Evolutionary conservation across 2,329 filamentous ascomycete species (phyloP).

Genomic region (Ophiostoma ips): DNA sequence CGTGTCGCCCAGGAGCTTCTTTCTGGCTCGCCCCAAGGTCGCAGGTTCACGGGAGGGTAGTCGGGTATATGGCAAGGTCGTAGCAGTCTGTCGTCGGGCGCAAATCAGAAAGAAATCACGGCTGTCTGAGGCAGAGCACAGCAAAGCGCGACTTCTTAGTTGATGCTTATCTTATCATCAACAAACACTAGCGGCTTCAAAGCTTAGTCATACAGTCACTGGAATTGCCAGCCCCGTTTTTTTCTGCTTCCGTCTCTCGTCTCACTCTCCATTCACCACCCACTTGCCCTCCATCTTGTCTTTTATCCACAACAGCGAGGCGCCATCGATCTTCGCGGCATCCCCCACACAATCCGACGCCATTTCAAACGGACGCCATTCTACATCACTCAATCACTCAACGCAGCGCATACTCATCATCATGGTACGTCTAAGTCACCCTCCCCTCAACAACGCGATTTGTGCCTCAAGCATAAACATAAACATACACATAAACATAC

Average conservation of each 20-base stretch:
- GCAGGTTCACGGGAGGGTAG: neutral
- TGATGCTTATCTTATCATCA: neutral
- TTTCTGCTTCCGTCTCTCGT: neutral
- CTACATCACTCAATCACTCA: too few species aligned
- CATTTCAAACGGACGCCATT: too few species aligned
- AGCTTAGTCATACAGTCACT: constrained; percentile 1
- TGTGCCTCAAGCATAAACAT: too few species aligned
- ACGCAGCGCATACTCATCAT: too few species aligned
- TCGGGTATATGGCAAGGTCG: neutral
- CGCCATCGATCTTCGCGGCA: too few species aligned
- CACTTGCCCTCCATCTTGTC: neutral
- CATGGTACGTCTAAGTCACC: too few species aligned
- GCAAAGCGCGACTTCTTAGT: neutral
- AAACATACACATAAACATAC: too few species aligned
- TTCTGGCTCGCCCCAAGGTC: neutral
- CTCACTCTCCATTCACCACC: neutral
- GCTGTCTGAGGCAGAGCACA: neutral
- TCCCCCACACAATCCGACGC: too few species aligned
- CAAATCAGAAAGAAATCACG: neutral
- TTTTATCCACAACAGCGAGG: neutral
- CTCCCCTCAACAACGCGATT: too few species aligned
- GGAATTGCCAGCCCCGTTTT: constrained; percentile 2
- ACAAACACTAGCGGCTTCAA: neutral
- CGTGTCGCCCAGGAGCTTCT: too few species aligned
- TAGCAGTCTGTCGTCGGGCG: neutral